Evolutionary conservation across 1,284 basidiomycete genomes (phyloP).

Genomic region (Sporisorium sorghi): DNA sequence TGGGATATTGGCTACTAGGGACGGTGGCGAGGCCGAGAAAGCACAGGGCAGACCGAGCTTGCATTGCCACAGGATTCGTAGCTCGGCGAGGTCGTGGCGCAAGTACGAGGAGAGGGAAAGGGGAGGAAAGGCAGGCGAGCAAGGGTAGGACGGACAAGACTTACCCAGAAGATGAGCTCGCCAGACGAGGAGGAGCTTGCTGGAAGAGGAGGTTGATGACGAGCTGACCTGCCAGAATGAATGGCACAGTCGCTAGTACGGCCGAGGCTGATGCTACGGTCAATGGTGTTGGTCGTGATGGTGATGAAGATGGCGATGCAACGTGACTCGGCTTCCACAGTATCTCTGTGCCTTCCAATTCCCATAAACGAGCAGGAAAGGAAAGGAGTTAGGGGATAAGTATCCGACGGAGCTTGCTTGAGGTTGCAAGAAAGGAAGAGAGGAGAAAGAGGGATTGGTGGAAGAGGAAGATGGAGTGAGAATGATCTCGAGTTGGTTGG

Average conservation of each 20-base stretch:
- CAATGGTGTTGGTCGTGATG: conserved; percentile 3
- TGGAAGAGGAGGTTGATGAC: background rate
- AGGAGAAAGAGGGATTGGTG: conserved; percentile 12
- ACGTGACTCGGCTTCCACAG: conserved; percentile 31
- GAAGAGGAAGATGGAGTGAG: too few species aligned
- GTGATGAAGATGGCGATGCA: conserved; percentile 11
- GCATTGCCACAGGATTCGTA: background rate
- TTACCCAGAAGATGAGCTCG: conserved; percentile 17
- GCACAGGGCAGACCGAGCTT: background rate
- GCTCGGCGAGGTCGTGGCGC: background rate
- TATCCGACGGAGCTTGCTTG: conserved; percentile 30
- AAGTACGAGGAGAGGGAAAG: background rate
- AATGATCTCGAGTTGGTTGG: too few species aligned
- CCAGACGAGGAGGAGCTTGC: background rate
- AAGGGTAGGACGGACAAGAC: conserved; percentile 1
- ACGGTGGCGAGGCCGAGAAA: background rate
- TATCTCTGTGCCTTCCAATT: conserved; percentile 20
- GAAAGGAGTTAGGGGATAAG: conserved; percentile 17
- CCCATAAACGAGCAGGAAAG: background rate
- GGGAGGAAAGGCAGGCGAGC: background rate
- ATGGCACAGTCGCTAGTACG: conserved; percentile 1
- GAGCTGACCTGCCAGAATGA: conserved; percentile 11
- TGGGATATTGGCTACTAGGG: background rate
- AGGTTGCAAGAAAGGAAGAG: conserved; percentile 12
- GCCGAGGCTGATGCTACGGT: background rate